Evolutionary conservation across 2,329 filamentous ascomycete genomes (phyloP), one percentile per base, ranked within the genome.

Genomic region (Pseudogymnoascus sp.): DNA sequence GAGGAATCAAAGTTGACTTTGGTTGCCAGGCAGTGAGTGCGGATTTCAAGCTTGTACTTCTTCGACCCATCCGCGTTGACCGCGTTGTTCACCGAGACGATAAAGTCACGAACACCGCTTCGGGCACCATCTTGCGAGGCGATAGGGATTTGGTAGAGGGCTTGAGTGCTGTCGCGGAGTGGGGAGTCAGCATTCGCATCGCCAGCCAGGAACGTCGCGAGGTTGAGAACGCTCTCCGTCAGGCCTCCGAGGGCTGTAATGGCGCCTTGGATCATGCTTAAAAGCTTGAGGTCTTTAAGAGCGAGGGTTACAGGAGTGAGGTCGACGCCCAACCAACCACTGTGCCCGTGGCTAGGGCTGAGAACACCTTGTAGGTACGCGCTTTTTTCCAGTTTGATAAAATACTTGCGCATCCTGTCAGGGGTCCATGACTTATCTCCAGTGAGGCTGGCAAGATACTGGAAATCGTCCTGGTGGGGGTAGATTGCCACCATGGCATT

Each of bases 1-100:
- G 23, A 28, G 61, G 44, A 38, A 28, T 75, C 71, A 68, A 78
- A 78, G 61, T 71, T 68, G 62, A 79, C 66, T 65, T 78, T 77
- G 8, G 76, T 79, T 1, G 77, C 77, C 17, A 79, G 62, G 3
- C 67, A 65, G 42, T 67, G 64, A 13, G 67, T 38, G 19, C 61
- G 50, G 13, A 70, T 62, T 10, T 66, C 66, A 10, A 70, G 62
- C 6, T 63, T 59, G 47, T 71, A 71, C 57, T 69, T 69, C 42
- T 64, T 38, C 5, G 64, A 65, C 7, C 67, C 65, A 50, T 67
- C 64, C n/a, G 50, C 2, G 38, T 68, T 67, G 2, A 62, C 33
- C 2, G 67, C 62, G 59, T 69, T 68, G 21, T 59, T 33, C 8
- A 63, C 62, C 0, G 71, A 68, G n/a, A 76, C 53, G 13, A 73